phyloP scores from a whole-genome alignment of 352 stramenopile species.

The Phytophthora tentaculata region DNA sequence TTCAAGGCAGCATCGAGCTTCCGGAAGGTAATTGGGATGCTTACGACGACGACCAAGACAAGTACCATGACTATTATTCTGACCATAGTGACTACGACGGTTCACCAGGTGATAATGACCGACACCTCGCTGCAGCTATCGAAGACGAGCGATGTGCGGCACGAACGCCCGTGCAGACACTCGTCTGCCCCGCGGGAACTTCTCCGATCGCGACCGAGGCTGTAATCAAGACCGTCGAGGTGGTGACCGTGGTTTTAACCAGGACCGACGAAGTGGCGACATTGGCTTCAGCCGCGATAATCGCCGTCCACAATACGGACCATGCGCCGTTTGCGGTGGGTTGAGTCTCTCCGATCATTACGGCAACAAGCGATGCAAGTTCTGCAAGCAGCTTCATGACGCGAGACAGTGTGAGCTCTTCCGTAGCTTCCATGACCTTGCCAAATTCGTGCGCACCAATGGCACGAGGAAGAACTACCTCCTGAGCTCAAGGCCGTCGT shows the following conservation, averaged over 20 bases:
- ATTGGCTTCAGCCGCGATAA: neutral
- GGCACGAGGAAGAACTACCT: neutral
- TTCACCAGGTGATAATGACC: too few relatives aligned
- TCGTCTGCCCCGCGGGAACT: too few relatives aligned
- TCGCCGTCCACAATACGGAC: neutral
- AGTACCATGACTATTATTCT: too few relatives aligned
- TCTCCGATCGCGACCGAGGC: neutral
- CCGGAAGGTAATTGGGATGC: too few relatives aligned
- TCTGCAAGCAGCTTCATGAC: constrained; percentile 1
- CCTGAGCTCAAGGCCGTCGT: neutral
- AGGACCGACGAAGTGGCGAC: neutral
- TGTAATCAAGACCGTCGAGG: neutral
- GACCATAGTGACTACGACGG: too few relatives aligned
- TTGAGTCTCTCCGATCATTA: neutral
- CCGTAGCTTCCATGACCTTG: constrained; percentile 1
- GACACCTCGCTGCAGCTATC: too few relatives aligned
- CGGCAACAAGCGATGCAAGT: neutral
- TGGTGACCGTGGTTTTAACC: too few relatives aligned
- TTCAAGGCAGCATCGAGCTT: too few relatives aligned
- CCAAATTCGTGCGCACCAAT: neutral
- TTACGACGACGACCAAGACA: too few relatives aligned
- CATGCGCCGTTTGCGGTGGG: neutral
- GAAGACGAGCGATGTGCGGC: too few relatives aligned
- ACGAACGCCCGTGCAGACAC: too few relatives aligned
- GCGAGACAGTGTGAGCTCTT: constrained; percentile 1